Percentiles rank a stretch among this genome's conserved stretches.
phyloP scores from a whole-genome alignment of 2,329 filamentous ascomycete species.

The Fusarium sp. region DNA sequence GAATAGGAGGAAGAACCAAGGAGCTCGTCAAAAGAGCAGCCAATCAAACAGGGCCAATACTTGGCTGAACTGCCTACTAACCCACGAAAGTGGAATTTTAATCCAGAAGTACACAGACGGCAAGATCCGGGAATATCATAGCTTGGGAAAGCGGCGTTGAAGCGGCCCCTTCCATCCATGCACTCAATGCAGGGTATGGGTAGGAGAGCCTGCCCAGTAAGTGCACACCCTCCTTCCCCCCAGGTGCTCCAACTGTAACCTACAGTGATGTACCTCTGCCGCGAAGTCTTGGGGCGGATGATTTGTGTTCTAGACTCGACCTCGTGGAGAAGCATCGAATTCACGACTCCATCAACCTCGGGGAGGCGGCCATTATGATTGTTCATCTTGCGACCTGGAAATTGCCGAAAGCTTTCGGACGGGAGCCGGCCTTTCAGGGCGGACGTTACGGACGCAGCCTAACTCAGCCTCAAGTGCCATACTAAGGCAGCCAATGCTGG shows the following conservation, averaged over 20 bases:
- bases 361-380: conserved; percentile 15
- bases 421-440: not conserved
- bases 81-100: not conserved
- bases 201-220: conserved; percentile 30
- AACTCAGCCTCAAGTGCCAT: conserved; percentile 21
- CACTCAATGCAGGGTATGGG: conserved; percentile 22
- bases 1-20: not conserved
- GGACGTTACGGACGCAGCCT: conserved; percentile 14
- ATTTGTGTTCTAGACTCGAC: conserved; percentile 45
- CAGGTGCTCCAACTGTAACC: conserved; percentile 13
- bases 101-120: conserved; percentile 11
- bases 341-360: conserved; percentile 11
- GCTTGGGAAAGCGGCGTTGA: conserved; percentile 26
- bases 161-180: conserved; percentile 27
- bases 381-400: conserved; percentile 3
- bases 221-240: conserved; percentile 22
- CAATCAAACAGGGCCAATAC: conserved; percentile 1
- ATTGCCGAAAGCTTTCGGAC: conserved; percentile 25
- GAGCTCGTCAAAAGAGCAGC: not conserved
- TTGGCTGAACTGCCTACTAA: not conserved
- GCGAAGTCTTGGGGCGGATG: conserved; percentile 10
- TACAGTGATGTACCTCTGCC: conserved; percentile 12
- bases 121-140: conserved; percentile 40
- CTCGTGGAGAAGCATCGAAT: conserved; percentile 18
- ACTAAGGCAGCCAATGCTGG: no score